Conservation (phyloP, 129 eudicot species). For the Oenanthe sinensis region DNA sequence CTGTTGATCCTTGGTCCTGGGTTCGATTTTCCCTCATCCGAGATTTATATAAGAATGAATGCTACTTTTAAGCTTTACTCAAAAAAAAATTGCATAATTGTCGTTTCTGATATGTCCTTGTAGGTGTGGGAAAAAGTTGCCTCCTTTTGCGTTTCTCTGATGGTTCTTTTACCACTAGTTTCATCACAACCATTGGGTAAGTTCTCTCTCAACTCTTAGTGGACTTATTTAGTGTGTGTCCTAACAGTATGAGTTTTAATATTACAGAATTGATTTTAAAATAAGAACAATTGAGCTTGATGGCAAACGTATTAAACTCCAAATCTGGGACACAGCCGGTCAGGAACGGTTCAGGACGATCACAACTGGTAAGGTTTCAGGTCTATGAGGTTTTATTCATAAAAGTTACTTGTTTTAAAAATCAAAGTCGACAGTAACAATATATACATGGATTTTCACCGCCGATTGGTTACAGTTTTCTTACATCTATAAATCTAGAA, state of each 20-base stretch:
- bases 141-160: constrained; percentile 68
- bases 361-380: constrained; percentile 30
- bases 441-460: not conserved
- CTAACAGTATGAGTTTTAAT: not conserved
- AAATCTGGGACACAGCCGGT: constrained; percentile 76
- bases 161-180: constrained; percentile 71
- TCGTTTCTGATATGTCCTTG: constrained; percentile 14
- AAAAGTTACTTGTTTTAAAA: not conserved
- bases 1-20: too few species aligned
- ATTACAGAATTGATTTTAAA: constrained; percentile 51
- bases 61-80: too few species aligned
- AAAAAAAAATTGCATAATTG: not conserved
- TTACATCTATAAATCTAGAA: not conserved
- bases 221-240: not conserved
- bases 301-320: constrained; percentile 63
- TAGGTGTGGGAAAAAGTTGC: constrained; percentile 73
- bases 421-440: not conserved
- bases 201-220: constrained; percentile 9
- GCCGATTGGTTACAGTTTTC: not conserved
- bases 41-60: too few species aligned
- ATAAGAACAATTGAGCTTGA: constrained; percentile 61
- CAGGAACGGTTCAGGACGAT: constrained; percentile 64
- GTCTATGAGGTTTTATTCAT: not conserved
- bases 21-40: too few species aligned
- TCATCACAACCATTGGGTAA: constrained; percentile 66